phyloP scores from a whole-genome alignment of 176 grass and related monocot species.

The Musa acuminata region DNA sequence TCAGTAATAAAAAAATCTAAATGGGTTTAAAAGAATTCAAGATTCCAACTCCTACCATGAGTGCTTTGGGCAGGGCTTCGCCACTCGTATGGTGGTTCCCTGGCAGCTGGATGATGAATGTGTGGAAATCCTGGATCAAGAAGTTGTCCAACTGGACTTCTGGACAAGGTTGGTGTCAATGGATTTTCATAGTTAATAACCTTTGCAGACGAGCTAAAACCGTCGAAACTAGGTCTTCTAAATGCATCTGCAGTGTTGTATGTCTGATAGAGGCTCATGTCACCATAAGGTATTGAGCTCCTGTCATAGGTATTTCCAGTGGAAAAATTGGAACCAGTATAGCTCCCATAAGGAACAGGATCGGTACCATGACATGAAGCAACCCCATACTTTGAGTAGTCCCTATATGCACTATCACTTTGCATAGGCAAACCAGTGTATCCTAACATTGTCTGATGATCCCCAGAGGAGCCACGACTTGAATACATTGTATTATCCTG shows the following conservation, averaged over 20 bases:
- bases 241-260: constrained; percentile 17
- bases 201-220: constrained; percentile 22
- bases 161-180: constrained; percentile 14
- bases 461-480: constrained; percentile 10
- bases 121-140: constrained; percentile 10
- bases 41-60: constrained; percentile 17
- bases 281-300: constrained; percentile 12
- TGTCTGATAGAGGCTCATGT: constrained; percentile 9
- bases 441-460: constrained; percentile 9
- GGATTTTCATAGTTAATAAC: constrained; percentile 12
- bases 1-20: background rate
- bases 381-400: constrained; percentile 26
- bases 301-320: constrained; percentile 8
- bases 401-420: constrained; percentile 11
- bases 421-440: constrained; percentile 17
- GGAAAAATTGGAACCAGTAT: constrained; percentile 10
- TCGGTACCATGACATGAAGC: constrained; percentile 20
- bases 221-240: constrained; percentile 17
- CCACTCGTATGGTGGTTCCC: constrained; percentile 15
- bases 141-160: background rate
- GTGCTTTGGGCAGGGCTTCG: constrained; percentile 20
- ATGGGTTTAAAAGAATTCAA: constrained; percentile 6
- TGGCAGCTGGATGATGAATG: constrained; percentile 1
- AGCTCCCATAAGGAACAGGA: constrained; percentile 11
- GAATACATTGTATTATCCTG: constrained; percentile 26